Evolutionary conservation across 139 green algal species (phyloP), one percentile per base, ranked within the genome.

Genomic region (Deuterostichococcus epilithicus): DNA sequence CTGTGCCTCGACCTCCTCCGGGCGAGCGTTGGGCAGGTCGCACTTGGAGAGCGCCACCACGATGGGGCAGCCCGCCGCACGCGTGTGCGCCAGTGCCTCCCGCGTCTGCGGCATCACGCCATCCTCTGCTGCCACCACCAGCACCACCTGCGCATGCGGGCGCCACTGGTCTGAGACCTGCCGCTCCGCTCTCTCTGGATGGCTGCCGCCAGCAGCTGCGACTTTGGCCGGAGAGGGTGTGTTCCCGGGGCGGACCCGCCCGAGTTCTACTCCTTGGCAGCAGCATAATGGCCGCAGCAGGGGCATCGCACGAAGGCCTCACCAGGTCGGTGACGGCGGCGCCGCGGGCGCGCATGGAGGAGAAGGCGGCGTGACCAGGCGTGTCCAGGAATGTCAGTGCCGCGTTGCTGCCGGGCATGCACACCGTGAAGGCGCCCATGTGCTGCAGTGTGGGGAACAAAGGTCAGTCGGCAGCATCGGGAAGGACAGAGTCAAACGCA

Each of bases 11-110:
- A 63, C 52, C 28, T 63, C 52, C 3, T 25, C 52, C 1, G 87
- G 78, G 47, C 89, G 42, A 22, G 87, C 87, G 1, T 77, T 73
- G 38, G 86, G 80, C 34, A 91, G 74, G 79, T 96, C 91, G 68
- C 88, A 95, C 87, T 98, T 98, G 25, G 91, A 96, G 26, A 98
- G 85, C 1, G 93, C 94, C n/a, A 97, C 90, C 25, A 98, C 89
- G 22, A 97, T 82, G 28, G 91, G 89, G 78, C 89, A 94, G 34
- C 86, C 86, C 0, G 91, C 86, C 0, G 84, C 80, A 0, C 72
- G 58, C 4, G 88, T 87, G 65, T 96, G 93, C 3, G 83, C 84
- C 10, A 94, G 80, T 30, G 91, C 92, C 77, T 98, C 94, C 0
- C 84, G 72, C 1, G 93, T 97, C 72, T 88, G 82, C 32, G 92